Evolutionary conservation across 31 red algal genomes (phyloP).

Genomic region (Bonnemaisonia californica): DNA sequence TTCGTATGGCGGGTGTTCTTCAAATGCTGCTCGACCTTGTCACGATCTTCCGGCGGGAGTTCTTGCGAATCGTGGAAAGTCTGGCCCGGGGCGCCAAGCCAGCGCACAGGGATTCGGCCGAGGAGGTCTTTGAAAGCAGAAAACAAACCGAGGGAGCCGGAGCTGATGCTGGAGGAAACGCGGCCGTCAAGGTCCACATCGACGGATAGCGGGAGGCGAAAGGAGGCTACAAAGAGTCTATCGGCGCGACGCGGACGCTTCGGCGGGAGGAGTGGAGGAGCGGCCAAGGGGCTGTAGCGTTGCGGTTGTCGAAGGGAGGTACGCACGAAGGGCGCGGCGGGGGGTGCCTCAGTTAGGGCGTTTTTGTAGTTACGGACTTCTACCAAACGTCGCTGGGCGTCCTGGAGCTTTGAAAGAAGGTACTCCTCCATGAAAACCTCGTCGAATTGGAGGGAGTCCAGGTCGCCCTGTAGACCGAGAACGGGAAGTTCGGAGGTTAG

Average conservation of each 20-base stretch:
- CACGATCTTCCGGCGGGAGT: constrained; percentile 25
- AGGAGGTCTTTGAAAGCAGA: constrained; percentile 72
- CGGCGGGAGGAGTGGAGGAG: not conserved
- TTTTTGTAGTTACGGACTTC: constrained; percentile 75
- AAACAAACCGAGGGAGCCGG: constrained; percentile 66
- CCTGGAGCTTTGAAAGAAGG: constrained; percentile 72
- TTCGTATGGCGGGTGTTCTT: constrained; percentile 36
- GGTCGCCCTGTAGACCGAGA: constrained; percentile 62
- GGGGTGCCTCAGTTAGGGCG: constrained; percentile 23
- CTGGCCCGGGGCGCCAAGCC: constrained; percentile 71
- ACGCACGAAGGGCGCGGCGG: constrained; percentile 2
- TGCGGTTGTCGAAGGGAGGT: constrained; percentile 4
- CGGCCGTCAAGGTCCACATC: constrained; percentile 49
- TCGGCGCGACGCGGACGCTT: constrained; percentile 13
- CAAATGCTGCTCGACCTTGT: constrained; percentile 59
- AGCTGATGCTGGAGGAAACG: constrained; percentile 49
- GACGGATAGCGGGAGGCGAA: constrained; percentile 65
- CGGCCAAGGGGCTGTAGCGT: not conserved
- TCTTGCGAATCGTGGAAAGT: constrained; percentile 37
- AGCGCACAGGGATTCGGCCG: constrained; percentile 58
- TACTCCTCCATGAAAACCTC: constrained; percentile 76
- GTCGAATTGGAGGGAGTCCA: constrained; percentile 59
- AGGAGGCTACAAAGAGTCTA: constrained; percentile 63
- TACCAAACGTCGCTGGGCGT: constrained; percentile 74
- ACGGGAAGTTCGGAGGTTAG: constrained; percentile 61